Percentiles rank a stretch among this genome's conserved stretches.
These are phyloP conservation scores for Ogataea dorogensis DNA, from an alignment of 805 yeast genomes.

Conservation along the genomic window DNA sequence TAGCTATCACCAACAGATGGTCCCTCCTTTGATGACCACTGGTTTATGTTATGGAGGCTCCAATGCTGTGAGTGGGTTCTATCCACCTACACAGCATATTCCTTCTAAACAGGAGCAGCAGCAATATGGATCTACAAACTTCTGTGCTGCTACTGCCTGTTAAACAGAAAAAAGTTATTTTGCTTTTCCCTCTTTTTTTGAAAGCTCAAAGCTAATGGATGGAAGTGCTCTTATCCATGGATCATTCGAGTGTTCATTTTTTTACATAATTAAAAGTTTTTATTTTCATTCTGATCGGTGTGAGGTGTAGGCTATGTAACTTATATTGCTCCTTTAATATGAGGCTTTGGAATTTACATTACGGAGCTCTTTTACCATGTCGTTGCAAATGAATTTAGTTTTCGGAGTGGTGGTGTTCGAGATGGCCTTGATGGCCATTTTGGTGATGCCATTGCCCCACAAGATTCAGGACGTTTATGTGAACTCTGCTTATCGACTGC, in stretches of 20 bases:
- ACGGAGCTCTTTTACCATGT: slow-evolving; percentile 26
- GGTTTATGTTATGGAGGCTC: slow-evolving; percentile 14
- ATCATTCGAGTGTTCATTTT: slow-evolving; percentile 6
- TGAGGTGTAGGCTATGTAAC: slow-evolving; percentile 4
- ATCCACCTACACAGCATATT: slow-evolving; percentile 10
- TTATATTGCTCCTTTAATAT: not conserved
- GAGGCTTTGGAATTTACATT: slow-evolving; percentile 2
- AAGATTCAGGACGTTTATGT: slow-evolving; percentile 40
- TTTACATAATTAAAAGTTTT: slow-evolving; percentile 1
- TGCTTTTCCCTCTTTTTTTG: slow-evolving; percentile 3
- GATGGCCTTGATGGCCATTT: slow-evolving; percentile 41
- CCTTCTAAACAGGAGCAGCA: slow-evolving; percentile 12
- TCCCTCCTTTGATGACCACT: slow-evolving; percentile 20
- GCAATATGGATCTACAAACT: slow-evolving; percentile 15
- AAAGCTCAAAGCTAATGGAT: not conserved
- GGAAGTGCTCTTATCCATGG: slow-evolving; percentile 8
- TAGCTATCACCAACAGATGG: slow-evolving; percentile 16
- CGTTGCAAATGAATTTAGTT: slow-evolving; percentile 32
- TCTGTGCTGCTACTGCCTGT: slow-evolving; percentile 26
- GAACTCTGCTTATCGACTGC: slow-evolving; percentile 29
- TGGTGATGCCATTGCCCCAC: slow-evolving; percentile 52
- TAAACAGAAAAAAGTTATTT: slow-evolving; percentile 9
- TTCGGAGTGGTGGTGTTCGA: slow-evolving; percentile 45
- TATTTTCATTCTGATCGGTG: not conserved
- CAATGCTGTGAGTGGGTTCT: slow-evolving; percentile 2